phyloP scores from a whole-genome alignment of 306 rosid genomes.

The Abrus pulchellus region DNA sequence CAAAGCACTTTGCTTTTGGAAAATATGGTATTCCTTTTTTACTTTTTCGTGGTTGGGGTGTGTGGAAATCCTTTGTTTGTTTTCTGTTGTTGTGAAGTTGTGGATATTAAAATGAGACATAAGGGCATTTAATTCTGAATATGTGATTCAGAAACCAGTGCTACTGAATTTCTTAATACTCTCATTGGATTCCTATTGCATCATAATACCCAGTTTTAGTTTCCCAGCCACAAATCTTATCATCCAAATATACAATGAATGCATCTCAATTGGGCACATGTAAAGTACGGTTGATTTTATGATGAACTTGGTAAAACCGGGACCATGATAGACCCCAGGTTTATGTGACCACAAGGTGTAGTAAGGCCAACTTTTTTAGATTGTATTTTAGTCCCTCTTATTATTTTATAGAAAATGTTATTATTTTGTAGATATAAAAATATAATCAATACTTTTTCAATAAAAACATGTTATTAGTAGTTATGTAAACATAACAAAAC shows the following conservation, averaged over 20 bases:
- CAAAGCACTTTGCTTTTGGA: constrained; percentile 17
- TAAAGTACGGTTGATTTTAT: neutral
- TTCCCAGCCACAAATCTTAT: neutral
- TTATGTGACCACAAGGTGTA: too few relatives aligned
- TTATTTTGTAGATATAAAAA: too few relatives aligned
- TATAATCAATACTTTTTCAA: too few relatives aligned
- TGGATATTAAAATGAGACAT: constrained; percentile 20
- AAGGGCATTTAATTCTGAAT: neutral
- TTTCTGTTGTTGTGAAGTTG: constrained; percentile 36
- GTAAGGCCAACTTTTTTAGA: too few relatives aligned
- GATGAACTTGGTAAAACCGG: neutral
- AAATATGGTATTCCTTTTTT: constrained; percentile 25
- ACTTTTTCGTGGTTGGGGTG: constrained; percentile 24
- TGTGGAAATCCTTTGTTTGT: constrained; percentile 45
- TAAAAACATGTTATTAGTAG: too few relatives aligned
- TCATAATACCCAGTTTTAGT: neutral
- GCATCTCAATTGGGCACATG: neutral
- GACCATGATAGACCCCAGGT: neutral
- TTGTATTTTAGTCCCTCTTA: too few relatives aligned
- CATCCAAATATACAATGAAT: neutral
- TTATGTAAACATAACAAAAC: too few relatives aligned
- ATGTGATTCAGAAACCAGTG: neutral
- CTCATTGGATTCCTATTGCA: neutral
- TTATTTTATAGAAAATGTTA: too few relatives aligned
- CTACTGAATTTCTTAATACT: constrained; percentile 3